Base-by-base conservation (phyloP, 2,329 filamentous ascomycete genomes). In the Sclerotinia nivalis region DNA sequence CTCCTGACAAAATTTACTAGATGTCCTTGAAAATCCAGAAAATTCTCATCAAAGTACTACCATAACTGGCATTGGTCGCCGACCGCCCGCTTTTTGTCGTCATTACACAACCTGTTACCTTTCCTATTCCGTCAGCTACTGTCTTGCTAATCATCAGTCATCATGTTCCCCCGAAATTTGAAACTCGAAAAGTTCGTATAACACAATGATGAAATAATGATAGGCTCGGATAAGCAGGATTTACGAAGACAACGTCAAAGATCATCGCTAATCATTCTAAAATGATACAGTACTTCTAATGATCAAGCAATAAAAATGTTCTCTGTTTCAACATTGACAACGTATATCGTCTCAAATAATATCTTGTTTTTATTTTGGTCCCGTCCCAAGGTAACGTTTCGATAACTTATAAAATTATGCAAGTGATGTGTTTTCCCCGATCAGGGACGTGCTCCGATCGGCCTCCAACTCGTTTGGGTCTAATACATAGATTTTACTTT, bases 381-480 rank as follows among this genome's bases (percentile, higher is more conserved):
- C 31, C 7, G 22, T 47, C 55, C 34, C 55, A 58, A 45, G 50
- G 64, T 47, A 66, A 66, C 64, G 64, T 25, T 66, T 66, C 28
- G 65, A 52, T 45, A 59, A 28, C 52, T 37, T 68, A 55, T 43
- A 25, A 43, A 54, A 52, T 61, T 50, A 68, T 68, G 55, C 55
- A 49, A 56, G 31, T 61, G 55, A 64, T 52, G 60, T 22, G 28
- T 40, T 61, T 43, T 4, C 47, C 55, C 66, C 34, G 22, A 43
- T 68, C 55, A 68, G 55, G 66, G 66, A 61, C 45, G 55, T 61
- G 55, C 66, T 68, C 66, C 55, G 66, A 50, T 66, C 55, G 45
- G 45, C 15, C 47, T 64, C 31, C 66, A 68, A 61, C 54, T 31
- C 43, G 22, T 68, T 68, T 59, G 31, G n/a, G 34, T 43, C 37